Percentiles rank a stretch among this genome's conserved stretches.
These are phyloP conservation scores for Candida fluviatilis DNA, from an alignment of 805 yeast species.

Conservation along the genomic window DNA sequence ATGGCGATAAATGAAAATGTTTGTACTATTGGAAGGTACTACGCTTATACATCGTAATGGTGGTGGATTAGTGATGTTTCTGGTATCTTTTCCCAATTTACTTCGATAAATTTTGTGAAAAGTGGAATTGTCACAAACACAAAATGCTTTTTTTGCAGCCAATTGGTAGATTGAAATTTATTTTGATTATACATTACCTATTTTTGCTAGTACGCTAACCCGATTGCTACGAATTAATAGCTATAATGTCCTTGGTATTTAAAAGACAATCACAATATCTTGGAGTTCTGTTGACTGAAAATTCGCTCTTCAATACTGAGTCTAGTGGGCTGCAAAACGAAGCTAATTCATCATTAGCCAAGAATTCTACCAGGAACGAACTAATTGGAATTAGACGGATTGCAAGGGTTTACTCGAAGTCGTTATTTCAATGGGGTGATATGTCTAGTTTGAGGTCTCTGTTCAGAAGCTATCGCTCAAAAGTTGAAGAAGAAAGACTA, in stretches of 20 bases:
- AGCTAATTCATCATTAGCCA: neutral
- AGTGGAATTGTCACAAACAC: conserved; percentile 1
- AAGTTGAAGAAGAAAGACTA: neutral
- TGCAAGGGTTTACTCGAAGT: conserved; percentile 3
- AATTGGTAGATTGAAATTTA: too few species aligned
- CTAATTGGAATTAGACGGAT: conserved; percentile 1
- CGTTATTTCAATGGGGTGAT: conserved; percentile 1
- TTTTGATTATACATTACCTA: too few species aligned
- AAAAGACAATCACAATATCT: neutral
- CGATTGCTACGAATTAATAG: neutral
- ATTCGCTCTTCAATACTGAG: neutral
- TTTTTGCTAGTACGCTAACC: neutral
- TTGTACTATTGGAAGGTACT: too few species aligned
- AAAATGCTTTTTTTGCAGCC: neutral
- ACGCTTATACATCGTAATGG: too few species aligned
- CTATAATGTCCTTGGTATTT: neutral
- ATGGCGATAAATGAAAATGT: too few species aligned
- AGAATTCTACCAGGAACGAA: neutral
- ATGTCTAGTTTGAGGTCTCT: neutral
- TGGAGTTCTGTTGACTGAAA: conserved; percentile 1
- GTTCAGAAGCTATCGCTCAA: neutral
- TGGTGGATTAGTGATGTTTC: too few species aligned
- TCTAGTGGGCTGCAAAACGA: neutral
- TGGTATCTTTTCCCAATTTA: too few species aligned
- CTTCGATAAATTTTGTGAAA: too few species aligned